Percentiles rank a stretch among this genome's conserved stretches.
These are phyloP conservation scores for Anastatica hierochuntica DNA, from an alignment of 345 rosid genomes.

Conservation along the genomic window DNA sequence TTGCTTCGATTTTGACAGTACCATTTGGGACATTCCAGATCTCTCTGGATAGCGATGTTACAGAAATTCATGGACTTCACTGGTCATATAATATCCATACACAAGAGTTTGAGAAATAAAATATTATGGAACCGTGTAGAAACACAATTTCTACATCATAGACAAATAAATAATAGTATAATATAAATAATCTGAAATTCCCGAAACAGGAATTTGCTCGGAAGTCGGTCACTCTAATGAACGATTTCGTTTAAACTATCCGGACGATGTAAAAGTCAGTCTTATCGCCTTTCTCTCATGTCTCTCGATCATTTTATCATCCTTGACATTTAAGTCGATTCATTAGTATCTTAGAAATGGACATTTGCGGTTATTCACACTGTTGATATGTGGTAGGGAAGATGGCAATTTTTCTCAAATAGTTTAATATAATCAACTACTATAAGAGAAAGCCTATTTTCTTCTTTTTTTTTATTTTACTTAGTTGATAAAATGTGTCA, in stretches of 20 bases:
- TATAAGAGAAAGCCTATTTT: not conserved
- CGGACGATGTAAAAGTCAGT: not conserved
- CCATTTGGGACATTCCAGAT: no score
- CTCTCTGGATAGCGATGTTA: no score
- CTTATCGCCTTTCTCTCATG: not conserved
- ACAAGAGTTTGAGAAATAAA: not conserved
- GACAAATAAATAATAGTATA: no score
- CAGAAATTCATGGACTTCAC: not conserved
- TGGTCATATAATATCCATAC: constrained; percentile 10
- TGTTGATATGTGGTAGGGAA: not conserved
- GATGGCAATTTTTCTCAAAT: not conserved
- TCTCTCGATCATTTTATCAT: not conserved
- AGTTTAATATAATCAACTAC: not conserved
- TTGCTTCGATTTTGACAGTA: no score
- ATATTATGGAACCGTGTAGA: not conserved
- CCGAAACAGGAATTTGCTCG: no score
- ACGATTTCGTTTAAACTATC: no score
- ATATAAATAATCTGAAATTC: no score
- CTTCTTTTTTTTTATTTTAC: not conserved
- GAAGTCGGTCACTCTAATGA: no score
- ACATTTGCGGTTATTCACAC: not conserved
- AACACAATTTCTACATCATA: no score
- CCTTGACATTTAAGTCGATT: not conserved
- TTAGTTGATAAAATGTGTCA: not conserved
- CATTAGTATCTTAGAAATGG: not conserved